These are phyloP conservation scores for Jatropha curcas DNA, from an alignment of 345 rosid species.

Conservation along the genomic window DNA sequence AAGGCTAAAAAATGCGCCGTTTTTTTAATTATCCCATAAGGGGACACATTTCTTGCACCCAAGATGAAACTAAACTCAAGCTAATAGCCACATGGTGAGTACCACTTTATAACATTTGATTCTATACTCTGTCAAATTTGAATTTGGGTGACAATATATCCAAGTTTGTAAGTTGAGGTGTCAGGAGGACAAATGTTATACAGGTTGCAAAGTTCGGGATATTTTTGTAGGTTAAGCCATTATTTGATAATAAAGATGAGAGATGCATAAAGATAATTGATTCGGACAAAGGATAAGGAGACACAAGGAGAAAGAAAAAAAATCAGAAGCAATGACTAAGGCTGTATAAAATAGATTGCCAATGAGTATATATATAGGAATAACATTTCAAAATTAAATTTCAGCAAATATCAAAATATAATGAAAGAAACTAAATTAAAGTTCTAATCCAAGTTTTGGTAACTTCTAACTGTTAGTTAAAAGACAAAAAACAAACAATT, in stretches of 20 bases:
- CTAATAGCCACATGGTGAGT: too few relatives aligned
- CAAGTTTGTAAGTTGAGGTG: too few relatives aligned
- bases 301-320: neutral
- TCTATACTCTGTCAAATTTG: too few relatives aligned
- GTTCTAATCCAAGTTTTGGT: neutral
- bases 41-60: too few relatives aligned
- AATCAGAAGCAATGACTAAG: neutral
- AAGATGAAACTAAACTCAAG: too few relatives aligned
- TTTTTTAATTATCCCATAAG: too few relatives aligned
- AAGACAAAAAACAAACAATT: neutral
- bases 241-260: neutral
- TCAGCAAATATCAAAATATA: neutral
- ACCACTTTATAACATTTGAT: too few relatives aligned
- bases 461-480: neutral
- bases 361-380: conserved; percentile 3
- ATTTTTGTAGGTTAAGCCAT: too few relatives aligned
- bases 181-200: too few relatives aligned
- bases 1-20: too few relatives aligned
- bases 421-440: neutral
- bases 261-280: neutral
- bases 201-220: too few relatives aligned
- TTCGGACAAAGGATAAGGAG: neutral
- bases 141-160: too few relatives aligned
- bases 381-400: neutral
- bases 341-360: neutral